Evolutionary conservation across 2,329 filamentous ascomycete species (phyloP), one percentile per base, ranked within the genome.

Genomic region (Penicillium decumbens): DNA sequence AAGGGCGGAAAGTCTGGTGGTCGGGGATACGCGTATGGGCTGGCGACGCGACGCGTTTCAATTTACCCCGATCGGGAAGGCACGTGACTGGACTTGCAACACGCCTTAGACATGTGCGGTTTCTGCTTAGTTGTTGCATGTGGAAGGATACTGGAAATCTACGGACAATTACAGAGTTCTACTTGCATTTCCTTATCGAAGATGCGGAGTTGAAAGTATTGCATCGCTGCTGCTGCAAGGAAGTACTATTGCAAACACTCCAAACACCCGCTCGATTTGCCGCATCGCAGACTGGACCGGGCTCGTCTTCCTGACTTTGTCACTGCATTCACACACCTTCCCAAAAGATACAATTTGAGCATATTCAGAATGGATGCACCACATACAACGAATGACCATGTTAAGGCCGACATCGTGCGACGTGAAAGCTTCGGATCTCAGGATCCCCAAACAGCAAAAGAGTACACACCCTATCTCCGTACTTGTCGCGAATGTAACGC

Each of bases 371-470:
- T 70, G 67, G 56, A 62, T 12, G 42, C 53, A n/a, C 29, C 48
- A n/a, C 49, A 58, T 29, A 23, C 47, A 12, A 27, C 30, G 6
- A 47, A 47, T 24, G 37, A 33, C 28, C 43, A 59, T 8, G 27
- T 50, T n/a, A 50, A 43, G 40, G 24, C 45, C 25, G 58, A 54
- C 9, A 49, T 43, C 28, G 54, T 51, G 30, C 67, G 69, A 28
- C 66, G 70, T 45, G 67, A 66, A 49, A 73, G 70, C 59, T 62
- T 70, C 49, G 60, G 59, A 41, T 83, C 81, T 0, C 77, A 83
- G 41, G 74, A 79, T 47, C 89, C 85, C 1, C 85, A 89, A 60
- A 89, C 86, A 13, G 86, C 86, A 28, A 83, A 82, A 52, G 85
- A 89, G 81, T 87, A 75, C 54, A 64, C 18, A 13, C n/a, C 12